phyloP scores from a whole-genome alignment of 139 green algal genomes.

The Coccomyxa sp. region DNA sequence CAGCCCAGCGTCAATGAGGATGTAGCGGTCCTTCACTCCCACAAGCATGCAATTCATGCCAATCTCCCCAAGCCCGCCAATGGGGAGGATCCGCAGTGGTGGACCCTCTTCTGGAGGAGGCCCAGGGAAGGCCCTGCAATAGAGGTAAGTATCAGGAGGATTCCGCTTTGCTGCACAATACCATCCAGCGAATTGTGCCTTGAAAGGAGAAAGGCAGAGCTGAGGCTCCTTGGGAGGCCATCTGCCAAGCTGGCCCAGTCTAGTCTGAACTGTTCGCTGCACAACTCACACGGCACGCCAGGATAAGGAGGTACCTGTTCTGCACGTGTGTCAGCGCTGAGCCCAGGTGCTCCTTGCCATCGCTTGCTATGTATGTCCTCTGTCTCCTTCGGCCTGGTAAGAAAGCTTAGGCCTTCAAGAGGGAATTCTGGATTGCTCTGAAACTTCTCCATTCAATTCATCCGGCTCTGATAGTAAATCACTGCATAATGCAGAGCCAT shows the following conservation, averaged over 20 bases:
- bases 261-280: too few relatives aligned
- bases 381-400: too few relatives aligned
- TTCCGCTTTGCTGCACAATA: neutral
- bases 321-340: conserved; percentile 35
- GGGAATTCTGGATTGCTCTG: too few relatives aligned
- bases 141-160: neutral
- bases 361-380: conserved; percentile 10
- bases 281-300: too few relatives aligned
- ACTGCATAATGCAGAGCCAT: too few relatives aligned
- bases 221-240: too few relatives aligned
- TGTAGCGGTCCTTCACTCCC: conserved; percentile 92
- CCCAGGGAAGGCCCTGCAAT: conserved; percentile 12
- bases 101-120: conserved; percentile 48
- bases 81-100: conserved; percentile 90
- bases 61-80: conserved; percentile 97
- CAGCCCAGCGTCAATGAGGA: conserved; percentile 97
- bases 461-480: too few relatives aligned
- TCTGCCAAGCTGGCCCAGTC: too few relatives aligned
- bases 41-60: conserved; percentile 99
- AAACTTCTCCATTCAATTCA: too few relatives aligned
- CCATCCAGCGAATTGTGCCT: too few relatives aligned
- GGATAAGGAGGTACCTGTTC: neutral
- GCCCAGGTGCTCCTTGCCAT: conserved; percentile 76
- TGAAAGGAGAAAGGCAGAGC: too few relatives aligned
- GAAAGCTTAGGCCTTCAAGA: too few relatives aligned